Base-by-base conservation (phyloP, 495 filamentous ascomycete genomes). In the Talaromyces adpressus region DNA sequence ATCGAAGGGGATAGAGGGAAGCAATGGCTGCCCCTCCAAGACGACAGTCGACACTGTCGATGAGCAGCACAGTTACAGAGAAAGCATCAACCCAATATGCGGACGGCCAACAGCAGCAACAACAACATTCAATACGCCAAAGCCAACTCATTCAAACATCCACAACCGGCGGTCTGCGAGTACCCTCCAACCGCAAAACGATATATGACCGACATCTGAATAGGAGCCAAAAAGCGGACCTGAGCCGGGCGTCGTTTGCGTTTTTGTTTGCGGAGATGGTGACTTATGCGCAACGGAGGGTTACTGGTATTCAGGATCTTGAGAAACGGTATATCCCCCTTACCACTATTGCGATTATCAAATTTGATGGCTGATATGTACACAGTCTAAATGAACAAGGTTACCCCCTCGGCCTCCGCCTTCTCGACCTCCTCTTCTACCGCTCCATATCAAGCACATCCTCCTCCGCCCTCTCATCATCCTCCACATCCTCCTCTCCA, bases 231-330 rank as follows among this genome's bases (percentile, higher is more conserved):
- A 90, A 88, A 65, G 82, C 90, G 29, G 92, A 98, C 79, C 83
- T 94, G 64, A 95, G 91, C 74, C 89, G 94, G 62, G 87, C 95
- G 0, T 91, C 89, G 73, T 97, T 99, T 75, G 95, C 94, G 34
- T 97, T 94, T 71, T 80, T 99, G 22, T 99, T 99, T 69, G 87
- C 85, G 45, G 93, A 97, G 81, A 97, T 99, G 91, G 92, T 99
- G 34, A 87, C 84, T 68, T 98, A 99, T 74, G 93, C 94, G 51
- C 95, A 97, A 71, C 86, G 87, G 68, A 80, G 89, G 66, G 93
- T 96, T 61, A 93, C 89, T 62, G 92, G 90, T 1, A 96, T 98
- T 60, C 87, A 93, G 69, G 95, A 97, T 73, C 71, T 99, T 14
- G 94, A 99, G 74, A 91, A 91, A 79, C 84, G 90, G 92, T 94